Percentiles rank a stretch among this genome's conserved stretches.
These are phyloP conservation scores for Exobasidium cylindrosporum DNA, from an alignment of 1,284 basidiomycete species.

Conservation along the genomic window DNA sequence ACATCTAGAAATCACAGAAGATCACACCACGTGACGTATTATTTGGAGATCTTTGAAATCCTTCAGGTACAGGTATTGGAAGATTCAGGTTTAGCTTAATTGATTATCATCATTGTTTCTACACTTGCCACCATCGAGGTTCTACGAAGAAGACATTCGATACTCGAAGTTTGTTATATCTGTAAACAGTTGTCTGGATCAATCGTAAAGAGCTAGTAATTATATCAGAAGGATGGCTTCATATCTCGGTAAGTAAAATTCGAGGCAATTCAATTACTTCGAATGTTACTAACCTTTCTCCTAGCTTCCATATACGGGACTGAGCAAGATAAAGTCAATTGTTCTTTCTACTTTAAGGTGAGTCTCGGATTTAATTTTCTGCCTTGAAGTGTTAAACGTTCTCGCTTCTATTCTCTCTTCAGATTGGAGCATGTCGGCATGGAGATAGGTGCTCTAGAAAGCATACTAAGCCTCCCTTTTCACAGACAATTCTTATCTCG, in stretches of 20 bases:
- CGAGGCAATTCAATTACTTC: neutral
- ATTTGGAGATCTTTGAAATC: too few relatives aligned
- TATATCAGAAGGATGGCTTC: constrained; percentile 13
- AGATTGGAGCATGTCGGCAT: constrained; percentile 87
- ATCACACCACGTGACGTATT: too few relatives aligned
- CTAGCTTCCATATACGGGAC: constrained; percentile 49
- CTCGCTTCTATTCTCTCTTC: constrained; percentile 2
- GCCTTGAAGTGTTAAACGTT: neutral
- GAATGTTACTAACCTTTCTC: constrained; percentile 23
- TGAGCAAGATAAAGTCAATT: constrained; percentile 89
- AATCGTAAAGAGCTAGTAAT: too few relatives aligned
- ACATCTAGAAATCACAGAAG: too few relatives aligned
- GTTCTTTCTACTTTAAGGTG: constrained; percentile 86
- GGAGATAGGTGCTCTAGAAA: constrained; percentile 95
- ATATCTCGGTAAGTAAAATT: constrained; percentile 1
- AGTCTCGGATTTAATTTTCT: constrained; percentile 59
- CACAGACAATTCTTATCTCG: constrained; percentile 93
- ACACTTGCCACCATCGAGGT: too few relatives aligned
- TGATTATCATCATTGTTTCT: too few relatives aligned
- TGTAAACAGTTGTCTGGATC: too few relatives aligned
- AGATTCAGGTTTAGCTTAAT: too few relatives aligned
- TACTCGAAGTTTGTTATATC: too few relatives aligned
- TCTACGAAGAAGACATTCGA: too few relatives aligned
- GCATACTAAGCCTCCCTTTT: constrained; percentile 95
- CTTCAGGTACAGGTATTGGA: too few relatives aligned